phyloP scores from a whole-genome alignment of 352 stramenopile genomes.

The Phytophthora uliginosa region DNA sequence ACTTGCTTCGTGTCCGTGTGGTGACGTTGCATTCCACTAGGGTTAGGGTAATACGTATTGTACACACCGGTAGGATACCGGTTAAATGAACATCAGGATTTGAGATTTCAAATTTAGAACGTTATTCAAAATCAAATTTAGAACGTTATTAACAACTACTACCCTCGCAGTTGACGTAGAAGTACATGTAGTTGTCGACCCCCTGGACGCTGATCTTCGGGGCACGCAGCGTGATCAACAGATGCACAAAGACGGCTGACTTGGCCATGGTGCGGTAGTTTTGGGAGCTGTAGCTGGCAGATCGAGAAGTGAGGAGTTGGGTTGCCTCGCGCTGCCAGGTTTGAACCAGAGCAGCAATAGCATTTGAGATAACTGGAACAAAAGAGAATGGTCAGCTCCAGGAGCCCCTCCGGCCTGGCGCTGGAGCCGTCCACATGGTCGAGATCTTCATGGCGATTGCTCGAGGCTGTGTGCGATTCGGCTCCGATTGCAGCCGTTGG shows the following conservation, averaged over 20 bases:
- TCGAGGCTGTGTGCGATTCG: too few relatives aligned
- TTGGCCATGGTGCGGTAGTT: constrained; percentile 10
- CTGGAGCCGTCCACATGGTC: too few relatives aligned
- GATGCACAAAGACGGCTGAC: background rate
- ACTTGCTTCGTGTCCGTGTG: background rate
- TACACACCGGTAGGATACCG: background rate
- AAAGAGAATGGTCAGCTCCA: too few relatives aligned
- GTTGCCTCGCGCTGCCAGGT: too few relatives aligned
- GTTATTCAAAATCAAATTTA: too few relatives aligned
- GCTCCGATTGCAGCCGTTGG: too few relatives aligned
- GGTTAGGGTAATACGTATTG: background rate
- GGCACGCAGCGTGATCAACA: constrained; percentile 7
- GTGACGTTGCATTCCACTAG: background rate
- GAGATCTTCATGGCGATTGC: too few relatives aligned
- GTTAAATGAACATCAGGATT: background rate
- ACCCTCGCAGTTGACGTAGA: constrained; percentile 22
- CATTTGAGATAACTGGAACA: too few relatives aligned
- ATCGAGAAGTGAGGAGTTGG: constrained; percentile 1
- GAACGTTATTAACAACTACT: too few relatives aligned
- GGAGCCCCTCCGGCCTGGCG: too few relatives aligned
- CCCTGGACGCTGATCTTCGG: constrained; percentile 38
- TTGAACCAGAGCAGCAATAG: too few relatives aligned
- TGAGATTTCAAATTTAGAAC: background rate
- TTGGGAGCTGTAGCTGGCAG: background rate
- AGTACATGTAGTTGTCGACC: constrained; percentile 25